phyloP scores from a whole-genome alignment of 805 yeast genomes.

The Myxozyma udenii region DNA sequence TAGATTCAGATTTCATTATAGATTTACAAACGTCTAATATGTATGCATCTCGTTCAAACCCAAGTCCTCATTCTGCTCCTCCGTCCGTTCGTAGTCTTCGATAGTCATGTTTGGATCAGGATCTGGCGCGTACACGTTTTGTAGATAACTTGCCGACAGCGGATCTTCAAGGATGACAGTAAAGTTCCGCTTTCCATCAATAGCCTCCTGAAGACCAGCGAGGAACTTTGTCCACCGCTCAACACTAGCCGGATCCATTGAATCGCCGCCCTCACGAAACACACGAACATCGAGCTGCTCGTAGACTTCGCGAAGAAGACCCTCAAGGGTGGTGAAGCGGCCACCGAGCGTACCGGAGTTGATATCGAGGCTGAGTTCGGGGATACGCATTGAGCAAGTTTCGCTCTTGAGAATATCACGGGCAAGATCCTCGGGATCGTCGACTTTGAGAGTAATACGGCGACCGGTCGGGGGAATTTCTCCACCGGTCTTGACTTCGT shows the following conservation, averaged over 20 bases:
- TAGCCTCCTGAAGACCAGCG: conserved; percentile 68
- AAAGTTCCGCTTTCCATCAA: conserved; percentile 75
- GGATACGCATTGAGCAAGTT: conserved; percentile 79
- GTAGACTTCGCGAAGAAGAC: conserved; percentile 79
- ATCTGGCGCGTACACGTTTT: conserved; percentile 98
- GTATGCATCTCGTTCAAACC: conserved; percentile 58
- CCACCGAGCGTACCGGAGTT: conserved; percentile 98
- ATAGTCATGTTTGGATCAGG: conserved; percentile 91
- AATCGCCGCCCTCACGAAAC: conserved; percentile 80
- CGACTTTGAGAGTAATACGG: conserved; percentile 65
- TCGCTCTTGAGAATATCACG: conserved; percentile 91
- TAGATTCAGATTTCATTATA: not conserved
- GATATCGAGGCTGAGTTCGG: conserved; percentile 85
- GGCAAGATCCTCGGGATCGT: conserved; percentile 87
- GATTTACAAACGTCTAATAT: conserved; percentile 13
- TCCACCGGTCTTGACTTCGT: conserved; percentile 98
- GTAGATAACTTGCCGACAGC: conserved; percentile 89
- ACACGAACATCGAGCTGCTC: conserved; percentile 87
- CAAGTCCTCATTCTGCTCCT: conserved; percentile 84
- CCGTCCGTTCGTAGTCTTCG: conserved; percentile 86
- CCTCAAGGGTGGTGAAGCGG: conserved; percentile 95
- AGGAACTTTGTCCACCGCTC: conserved; percentile 82
- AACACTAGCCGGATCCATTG: conserved; percentile 77
- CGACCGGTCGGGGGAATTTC: conserved; percentile 85
- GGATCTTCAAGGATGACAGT: conserved; percentile 93